Evolutionary conservation across 306 rosid genomes (phyloP).

Genomic region (Heteromeles arbutifolia): DNA sequence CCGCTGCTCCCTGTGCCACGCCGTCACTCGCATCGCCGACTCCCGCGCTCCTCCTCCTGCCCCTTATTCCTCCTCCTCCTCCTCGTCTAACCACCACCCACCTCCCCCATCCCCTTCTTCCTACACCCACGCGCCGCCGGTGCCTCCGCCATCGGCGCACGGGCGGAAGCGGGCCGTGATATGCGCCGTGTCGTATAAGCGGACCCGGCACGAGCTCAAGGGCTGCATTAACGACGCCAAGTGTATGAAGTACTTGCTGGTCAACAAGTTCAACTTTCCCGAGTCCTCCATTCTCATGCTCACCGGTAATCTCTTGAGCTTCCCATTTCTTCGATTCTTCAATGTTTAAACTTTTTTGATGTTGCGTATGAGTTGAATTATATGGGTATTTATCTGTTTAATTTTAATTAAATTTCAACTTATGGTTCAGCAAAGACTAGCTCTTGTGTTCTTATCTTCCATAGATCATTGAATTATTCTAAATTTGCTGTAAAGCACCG

Average conservation of each 20-base stretch:
- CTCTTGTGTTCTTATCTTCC: background rate
- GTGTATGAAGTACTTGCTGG: conserved; percentile 45
- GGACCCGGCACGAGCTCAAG: conserved; percentile 27
- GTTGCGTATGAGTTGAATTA: background rate
- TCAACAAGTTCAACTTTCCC: conserved; percentile 37
- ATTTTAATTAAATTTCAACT: background rate
- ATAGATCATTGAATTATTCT: background rate
- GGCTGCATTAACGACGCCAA: conserved; percentile 49
- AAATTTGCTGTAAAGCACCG: background rate
- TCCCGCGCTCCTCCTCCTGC: background rate
- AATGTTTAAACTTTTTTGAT: background rate
- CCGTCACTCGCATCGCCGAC: conserved; percentile 27
- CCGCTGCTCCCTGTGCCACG: conserved; percentile 36
- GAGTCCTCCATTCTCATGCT: conserved; percentile 40
- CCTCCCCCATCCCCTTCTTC: conserved; percentile 5
- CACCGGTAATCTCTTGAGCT: conserved; percentile 19
- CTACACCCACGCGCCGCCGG: conserved; percentile 15
- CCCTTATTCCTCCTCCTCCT: background rate
- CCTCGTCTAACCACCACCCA: background rate
- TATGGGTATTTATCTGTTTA: background rate
- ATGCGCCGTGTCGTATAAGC: conserved; percentile 43
- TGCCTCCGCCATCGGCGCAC: conserved; percentile 9
- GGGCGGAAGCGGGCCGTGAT: conserved; percentile 41
- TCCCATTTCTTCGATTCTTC: background rate
- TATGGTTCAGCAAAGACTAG: background rate